Conservation (phyloP, 768 basidiomycete species). For the Calvatia gigantea region DNA sequence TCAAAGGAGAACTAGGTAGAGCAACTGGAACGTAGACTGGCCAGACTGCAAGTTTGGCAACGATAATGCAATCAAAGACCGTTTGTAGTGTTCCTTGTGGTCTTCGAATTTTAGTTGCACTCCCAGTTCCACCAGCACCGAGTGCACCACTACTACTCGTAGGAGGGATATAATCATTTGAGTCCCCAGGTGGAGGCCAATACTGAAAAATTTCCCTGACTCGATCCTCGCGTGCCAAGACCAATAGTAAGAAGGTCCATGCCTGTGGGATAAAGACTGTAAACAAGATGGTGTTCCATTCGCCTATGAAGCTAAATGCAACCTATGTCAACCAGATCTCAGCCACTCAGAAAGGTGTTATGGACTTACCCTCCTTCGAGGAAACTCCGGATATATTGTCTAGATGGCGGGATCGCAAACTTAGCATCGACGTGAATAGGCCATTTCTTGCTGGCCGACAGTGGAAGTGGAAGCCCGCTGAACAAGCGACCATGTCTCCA, state of each 20-base stretch:
- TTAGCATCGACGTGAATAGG: slow-evolving; percentile 42
- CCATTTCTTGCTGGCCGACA: slow-evolving; percentile 28
- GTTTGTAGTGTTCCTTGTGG: slow-evolving; percentile 21
- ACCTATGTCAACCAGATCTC: too few relatives aligned
- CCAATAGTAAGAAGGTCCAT: slow-evolving; percentile 34
- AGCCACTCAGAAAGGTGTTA: too few relatives aligned
- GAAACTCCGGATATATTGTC: slow-evolving; percentile 42
- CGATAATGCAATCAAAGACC: slow-evolving; percentile 26
- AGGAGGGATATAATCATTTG: neutral
- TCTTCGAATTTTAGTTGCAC: too few relatives aligned
- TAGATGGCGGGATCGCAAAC: slow-evolving; percentile 41
- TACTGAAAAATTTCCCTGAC: slow-evolving; percentile 30
- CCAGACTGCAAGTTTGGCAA: slow-evolving; percentile 26
- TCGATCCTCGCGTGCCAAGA: slow-evolving; percentile 21
- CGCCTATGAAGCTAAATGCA: slow-evolving; percentile 33
- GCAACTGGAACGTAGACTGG: slow-evolving; percentile 20
- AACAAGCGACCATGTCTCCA: slow-evolving; percentile 37
- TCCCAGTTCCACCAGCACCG: slow-evolving; percentile 32
- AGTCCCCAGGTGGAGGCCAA: slow-evolving; percentile 33
- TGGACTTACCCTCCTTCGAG: slow-evolving; percentile 33
- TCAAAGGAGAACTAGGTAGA: neutral
- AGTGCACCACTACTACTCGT: slow-evolving; percentile 13
- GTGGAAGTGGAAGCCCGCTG: slow-evolving; percentile 45
- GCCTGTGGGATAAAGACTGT: slow-evolving; percentile 40
- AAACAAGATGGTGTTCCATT: slow-evolving; percentile 48